These are phyloP conservation scores for Penicillium sp. DNA, from an alignment of 2,329 filamentous ascomycete species.

Conservation along the genomic window DNA sequence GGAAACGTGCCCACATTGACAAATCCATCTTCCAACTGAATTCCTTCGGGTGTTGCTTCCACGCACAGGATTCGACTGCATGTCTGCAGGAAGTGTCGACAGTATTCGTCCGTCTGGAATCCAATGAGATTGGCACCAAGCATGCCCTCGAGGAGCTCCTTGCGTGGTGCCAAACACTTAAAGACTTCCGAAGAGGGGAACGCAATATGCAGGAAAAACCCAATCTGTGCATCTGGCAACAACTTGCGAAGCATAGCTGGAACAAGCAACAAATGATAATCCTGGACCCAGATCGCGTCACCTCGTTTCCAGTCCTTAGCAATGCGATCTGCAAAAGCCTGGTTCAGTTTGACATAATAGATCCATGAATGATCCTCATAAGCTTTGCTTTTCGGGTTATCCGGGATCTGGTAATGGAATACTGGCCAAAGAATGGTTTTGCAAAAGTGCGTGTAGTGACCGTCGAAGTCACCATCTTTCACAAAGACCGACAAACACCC, in stretches of 20 bases:
- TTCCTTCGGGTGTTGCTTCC: conserved; percentile 81
- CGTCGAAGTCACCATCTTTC: conserved; percentile 88
- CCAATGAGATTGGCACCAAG: conserved; percentile 88
- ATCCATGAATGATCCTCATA: conserved; percentile 97
- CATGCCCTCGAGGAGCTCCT: conserved; percentile 85
- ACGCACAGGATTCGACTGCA: conserved; percentile 89
- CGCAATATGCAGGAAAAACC: conserved; percentile 91
- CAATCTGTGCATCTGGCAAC: conserved; percentile 84
- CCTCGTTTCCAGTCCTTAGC: conserved; percentile 89
- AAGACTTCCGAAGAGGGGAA: conserved; percentile 97
- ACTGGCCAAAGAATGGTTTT: conserved; percentile 98
- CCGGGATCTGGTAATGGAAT: conserved; percentile 96
- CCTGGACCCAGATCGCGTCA: conserved; percentile 91
- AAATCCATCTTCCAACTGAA: conserved; percentile 89
- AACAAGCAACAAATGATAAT: conserved; percentile 89
- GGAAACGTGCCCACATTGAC: conserved; percentile 82
- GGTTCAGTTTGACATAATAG: conserved; percentile 89
- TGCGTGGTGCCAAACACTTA: conserved; percentile 81
- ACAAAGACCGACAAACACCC: conserved; percentile 82
- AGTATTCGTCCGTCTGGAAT: conserved; percentile 92
- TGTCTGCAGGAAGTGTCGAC: conserved; percentile 90
- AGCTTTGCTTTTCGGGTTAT: conserved; percentile 96
- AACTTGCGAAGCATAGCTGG: conserved; percentile 87
- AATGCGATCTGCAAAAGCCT: conserved; percentile 88
- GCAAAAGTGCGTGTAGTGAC: conserved; percentile 93